Base-by-base conservation (phyloP, 2,329 filamentous ascomycete species). In the Monilinia polystroma region DNA sequence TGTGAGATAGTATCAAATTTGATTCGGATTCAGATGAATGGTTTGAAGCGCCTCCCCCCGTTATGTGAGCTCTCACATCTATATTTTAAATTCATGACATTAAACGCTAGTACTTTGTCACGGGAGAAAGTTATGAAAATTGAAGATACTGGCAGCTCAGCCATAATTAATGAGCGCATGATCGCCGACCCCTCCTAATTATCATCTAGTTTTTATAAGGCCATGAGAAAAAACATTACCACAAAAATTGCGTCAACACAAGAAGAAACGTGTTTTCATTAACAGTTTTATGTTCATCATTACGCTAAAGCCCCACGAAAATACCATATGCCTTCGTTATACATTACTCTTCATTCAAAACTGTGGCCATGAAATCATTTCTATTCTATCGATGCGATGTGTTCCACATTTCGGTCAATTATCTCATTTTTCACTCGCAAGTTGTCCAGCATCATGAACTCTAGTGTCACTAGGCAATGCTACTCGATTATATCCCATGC, bases 381-480 rank as follows among this genome's bases (percentile, higher is more conserved):
- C 14, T 51, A 38, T 11, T 23, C 12, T n/a, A 12, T 23, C 18
- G 5, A 26, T 18, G 2, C 12, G 14, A 0, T 5, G 26, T 18
- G 2, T 38, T 38, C 4, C 23, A 51, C 16, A 4, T 26, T 51
- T 26, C 12, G 0, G 4, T 14, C 1, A 14, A 18, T 1, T 26
- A 6, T 47, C 41, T 64, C 38, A 64, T 12, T 23, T 56, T 45
- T 65, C 63, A 26, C 63, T 65, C 8, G 20, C 63, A 10, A 59
- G 43, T 23, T 65, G 63, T 41, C 63, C 54, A 29, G 63, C 63
- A 51, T 65, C 63, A 23, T 51, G 53, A 38, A 35, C 23, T 49
- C 63, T 56, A n/a, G 43, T 29, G n/a, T 65, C 63, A 26, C 26
- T 47, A 4, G 63, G 63, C 8, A 57, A 38, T 5, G 63, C 63